Evolutionary conservation across 2,329 filamentous ascomycete genomes (phyloP).

Genomic region (Delphinella strobiligena): DNA sequence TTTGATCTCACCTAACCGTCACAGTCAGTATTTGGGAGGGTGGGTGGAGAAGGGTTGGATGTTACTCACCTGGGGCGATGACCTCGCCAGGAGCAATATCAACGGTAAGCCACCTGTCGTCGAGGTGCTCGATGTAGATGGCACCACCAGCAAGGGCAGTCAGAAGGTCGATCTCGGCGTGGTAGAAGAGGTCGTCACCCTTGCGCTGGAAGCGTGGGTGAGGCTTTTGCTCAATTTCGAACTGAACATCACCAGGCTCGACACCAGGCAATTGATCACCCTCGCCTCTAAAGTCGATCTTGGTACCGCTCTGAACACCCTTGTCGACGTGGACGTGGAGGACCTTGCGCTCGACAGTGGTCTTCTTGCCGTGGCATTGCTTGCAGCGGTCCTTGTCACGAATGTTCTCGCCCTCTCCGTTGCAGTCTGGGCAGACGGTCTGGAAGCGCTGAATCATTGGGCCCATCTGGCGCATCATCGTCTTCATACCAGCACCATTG

Average conservation of each 20-base stretch:
- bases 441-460: conserved; percentile 99
- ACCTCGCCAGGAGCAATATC: conserved; percentile 91
- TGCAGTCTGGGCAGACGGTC: conserved; percentile 96
- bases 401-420: conserved; percentile 92
- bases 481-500: conserved; percentile 96
- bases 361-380: conserved; percentile 95
- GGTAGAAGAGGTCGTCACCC: conserved; percentile 91
- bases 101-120: conserved; percentile 91
- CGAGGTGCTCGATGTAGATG: conserved; percentile 89
- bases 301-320: conserved; percentile 85
- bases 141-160: conserved; percentile 87
- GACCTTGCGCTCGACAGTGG: conserved; percentile 90
- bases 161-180: conserved; percentile 88
- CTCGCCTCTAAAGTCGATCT: conserved; percentile 94
- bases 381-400: conserved; percentile 98
- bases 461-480: conserved; percentile 99
- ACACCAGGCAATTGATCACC: conserved; percentile 92
- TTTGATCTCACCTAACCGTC: conserved; percentile 64
- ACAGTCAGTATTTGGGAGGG: conserved; percentile 12
- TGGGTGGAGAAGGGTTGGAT: not conserved
- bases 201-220: conserved; percentile 89
- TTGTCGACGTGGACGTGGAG: conserved; percentile 95
- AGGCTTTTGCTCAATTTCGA: conserved; percentile 99
- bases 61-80: conserved; percentile 69
- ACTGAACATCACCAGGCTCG: conserved; percentile 89